Base-by-base conservation (phyloP, 2,329 filamentous ascomycete species). In the Aspergillus clavatus region DNA sequence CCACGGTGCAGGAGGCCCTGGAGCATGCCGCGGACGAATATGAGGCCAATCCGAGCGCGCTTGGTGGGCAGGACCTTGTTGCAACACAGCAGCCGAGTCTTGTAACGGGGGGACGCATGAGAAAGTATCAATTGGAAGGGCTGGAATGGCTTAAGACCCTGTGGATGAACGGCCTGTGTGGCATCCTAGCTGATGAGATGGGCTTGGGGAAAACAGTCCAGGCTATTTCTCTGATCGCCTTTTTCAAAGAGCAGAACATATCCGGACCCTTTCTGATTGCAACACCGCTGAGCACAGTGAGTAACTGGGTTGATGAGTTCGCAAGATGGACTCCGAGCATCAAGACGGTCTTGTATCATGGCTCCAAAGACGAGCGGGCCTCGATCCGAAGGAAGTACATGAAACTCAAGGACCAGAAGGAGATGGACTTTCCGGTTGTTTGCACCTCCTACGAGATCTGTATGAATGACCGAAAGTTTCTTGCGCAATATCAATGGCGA, bases 391-490 rank as follows among this genome's bases (percentile, higher is more conserved):
- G 74, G 36, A 84, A 80, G n/a, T 72, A 78, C 29, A 80, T 97
- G 58, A 83, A 83, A 63, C 79, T 71, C 40, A 62, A 79, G 35
- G 73, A 88, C 49, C 80, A 91, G 11, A 79, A 81, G 10, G 78
- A 83, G 0, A 71, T 78, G 1, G 79, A 84, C 37, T 98, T 97
- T 50, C 93, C 93, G 0, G 84, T 98, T 0, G 86, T 97, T 0
- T 90, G 90, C 59, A 98, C 93, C 0, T 94, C 86, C 29, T 97
- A 97, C 58, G 93, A 98, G 63, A 96, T 98, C 62, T 90, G 94
- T 43, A 84, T 98, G 69, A 84, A 89, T 57, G 93, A 98, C 62
- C 82, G 87, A 28, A 85, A 89, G 42, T 84, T 84, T 27, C 72
- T 98, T 4, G 82, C 83, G 0, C 84, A 86, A 46, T 91, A 95